Conservation (phyloP, 1,139 yeast genomes). For the Keqinozyma sinolaborantium region DNA sequence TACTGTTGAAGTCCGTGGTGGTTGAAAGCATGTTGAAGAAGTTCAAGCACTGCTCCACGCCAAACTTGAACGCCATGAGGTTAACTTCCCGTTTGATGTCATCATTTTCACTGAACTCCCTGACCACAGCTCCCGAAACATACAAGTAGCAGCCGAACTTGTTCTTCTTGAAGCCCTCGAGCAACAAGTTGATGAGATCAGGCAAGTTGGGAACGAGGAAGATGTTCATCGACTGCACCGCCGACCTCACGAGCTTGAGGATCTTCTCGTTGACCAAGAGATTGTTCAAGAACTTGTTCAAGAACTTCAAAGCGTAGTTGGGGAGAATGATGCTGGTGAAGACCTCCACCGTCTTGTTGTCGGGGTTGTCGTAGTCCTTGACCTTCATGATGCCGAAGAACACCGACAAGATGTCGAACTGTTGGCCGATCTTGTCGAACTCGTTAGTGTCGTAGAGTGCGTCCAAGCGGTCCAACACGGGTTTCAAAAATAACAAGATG, state of each 20-base stretch:
- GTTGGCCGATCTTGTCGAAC: constrained; percentile 60
- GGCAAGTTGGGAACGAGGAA: constrained; percentile 62
- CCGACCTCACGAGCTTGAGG: constrained; percentile 62
- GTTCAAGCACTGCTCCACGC: constrained; percentile 40
- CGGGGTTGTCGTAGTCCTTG: constrained; percentile 26
- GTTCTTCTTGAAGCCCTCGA: constrained; percentile 66
- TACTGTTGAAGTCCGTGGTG: constrained; percentile 28
- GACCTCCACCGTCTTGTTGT: constrained; percentile 57
- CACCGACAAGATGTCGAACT: constrained; percentile 71
- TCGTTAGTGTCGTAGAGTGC: constrained; percentile 19
- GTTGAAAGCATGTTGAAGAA: constrained; percentile 35
- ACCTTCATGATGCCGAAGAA: constrained; percentile 59
- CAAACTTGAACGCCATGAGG: constrained; percentile 45
- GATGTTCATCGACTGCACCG: constrained; percentile 66
- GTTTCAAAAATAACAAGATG: constrained; percentile 57
- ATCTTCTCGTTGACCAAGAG: constrained; percentile 69
- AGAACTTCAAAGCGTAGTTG: constrained; percentile 37
- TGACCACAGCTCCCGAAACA: constrained; percentile 82
- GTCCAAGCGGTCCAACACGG: constrained; percentile 53
- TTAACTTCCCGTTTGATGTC: constrained; percentile 29
- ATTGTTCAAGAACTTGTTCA: constrained; percentile 53
- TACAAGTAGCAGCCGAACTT: constrained; percentile 83
- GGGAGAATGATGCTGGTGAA: constrained; percentile 61
- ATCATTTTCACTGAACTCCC: constrained; percentile 69
- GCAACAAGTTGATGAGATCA: constrained; percentile 57